These are phyloP conservation scores for Senecio squalidus DNA, from an alignment of 140 eudicot genomes.

Conservation along the genomic window DNA sequence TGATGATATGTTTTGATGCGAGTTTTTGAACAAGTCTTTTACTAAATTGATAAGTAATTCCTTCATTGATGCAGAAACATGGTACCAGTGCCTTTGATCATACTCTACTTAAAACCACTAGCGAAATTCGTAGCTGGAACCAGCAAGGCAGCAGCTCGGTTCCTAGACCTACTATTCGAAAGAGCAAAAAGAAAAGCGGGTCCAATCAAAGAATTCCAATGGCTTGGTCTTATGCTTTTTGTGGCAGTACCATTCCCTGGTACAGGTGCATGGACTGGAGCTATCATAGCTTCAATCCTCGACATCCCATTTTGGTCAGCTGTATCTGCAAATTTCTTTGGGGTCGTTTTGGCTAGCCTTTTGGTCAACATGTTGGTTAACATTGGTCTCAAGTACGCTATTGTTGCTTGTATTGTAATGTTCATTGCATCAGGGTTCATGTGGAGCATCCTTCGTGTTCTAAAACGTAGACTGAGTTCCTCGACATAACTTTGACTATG, in stretches of 20 bases:
- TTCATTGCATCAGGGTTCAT: slow-evolving; percentile 76
- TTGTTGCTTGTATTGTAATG: slow-evolving; percentile 54
- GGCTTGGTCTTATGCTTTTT: slow-evolving; percentile 96
- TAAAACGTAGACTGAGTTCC: slow-evolving; percentile 41
- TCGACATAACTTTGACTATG: slow-evolving; percentile 6
- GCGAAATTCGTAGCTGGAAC: slow-evolving; percentile 70
- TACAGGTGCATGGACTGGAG: slow-evolving; percentile 99
- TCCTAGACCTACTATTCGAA: slow-evolving; percentile 63
- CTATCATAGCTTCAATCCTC: slow-evolving; percentile 81
- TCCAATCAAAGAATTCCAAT: slow-evolving; percentile 86
- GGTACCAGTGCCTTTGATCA: slow-evolving; percentile 87
- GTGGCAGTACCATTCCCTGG: slow-evolving; percentile 99
- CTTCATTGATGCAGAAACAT: slow-evolving; percentile 56
- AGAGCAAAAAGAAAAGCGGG: slow-evolving; percentile 84
- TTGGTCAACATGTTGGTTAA: slow-evolving; percentile 89
- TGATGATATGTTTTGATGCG: neutral
- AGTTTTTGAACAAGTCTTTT: neutral
- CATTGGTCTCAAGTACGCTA: slow-evolving; percentile 83
- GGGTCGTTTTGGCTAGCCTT: slow-evolving; percentile 88
- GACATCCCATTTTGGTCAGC: slow-evolving; percentile 94
- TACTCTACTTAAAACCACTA: slow-evolving; percentile 69
- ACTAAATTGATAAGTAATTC: neutral
- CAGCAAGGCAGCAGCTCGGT: slow-evolving; percentile 47
- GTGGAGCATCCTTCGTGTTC: slow-evolving; percentile 75
- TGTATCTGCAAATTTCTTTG: slow-evolving; percentile 81